Base-by-base conservation (phyloP, 2,329 filamentous ascomycete species). In the Penicillium palitans region DNA sequence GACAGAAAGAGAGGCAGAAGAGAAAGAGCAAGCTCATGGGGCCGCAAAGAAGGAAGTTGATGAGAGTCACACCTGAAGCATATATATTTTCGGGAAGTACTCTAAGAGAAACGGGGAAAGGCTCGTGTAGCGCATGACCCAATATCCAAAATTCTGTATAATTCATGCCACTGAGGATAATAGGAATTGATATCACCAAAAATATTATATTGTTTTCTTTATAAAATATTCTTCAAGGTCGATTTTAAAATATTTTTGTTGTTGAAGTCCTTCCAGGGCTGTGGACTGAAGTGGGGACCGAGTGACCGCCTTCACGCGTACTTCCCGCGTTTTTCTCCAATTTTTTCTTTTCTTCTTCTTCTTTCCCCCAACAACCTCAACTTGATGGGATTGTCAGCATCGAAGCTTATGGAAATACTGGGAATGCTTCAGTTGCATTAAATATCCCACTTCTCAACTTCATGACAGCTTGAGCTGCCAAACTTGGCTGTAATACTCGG, bases 381-480 rank as follows among this genome's bases (percentile, higher is more conserved):
- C 19, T 58, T 24, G 19, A n/a, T 40, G 49, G 42, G 10, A 25
- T 40, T 12, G n/a, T 17, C 27, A 44, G 35, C 41, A 27, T 45
- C 8, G 1, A 42, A 57, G 48, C 54, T 46, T 37, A n/a, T 53
- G 33, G 27, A 37, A 49, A 21, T 24, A 39, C 41, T 21, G 37
- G 50, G 59, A 37, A 59, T 59, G 58, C 52, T 40, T 39, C 31
- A 39, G 31, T 44, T 50, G 31, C 13, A 41, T 46, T 42, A 45
- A 35, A 46, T 4, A 48, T 42, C 12, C n/a, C 12, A 51, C 27
- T 24, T 60, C 49, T 62, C 62, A 57, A 66, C 58, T 57, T 63
- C 54, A 70, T 70, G 65, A 56, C 59, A 68, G 52, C 60, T 63
- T 60, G 62, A 56, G 45, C 55, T 61, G 47, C 47, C 56, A 9